Base-by-base conservation (phyloP, 2,329 filamentous ascomycete genomes). In the Pestalotiopsis fici region DNA sequence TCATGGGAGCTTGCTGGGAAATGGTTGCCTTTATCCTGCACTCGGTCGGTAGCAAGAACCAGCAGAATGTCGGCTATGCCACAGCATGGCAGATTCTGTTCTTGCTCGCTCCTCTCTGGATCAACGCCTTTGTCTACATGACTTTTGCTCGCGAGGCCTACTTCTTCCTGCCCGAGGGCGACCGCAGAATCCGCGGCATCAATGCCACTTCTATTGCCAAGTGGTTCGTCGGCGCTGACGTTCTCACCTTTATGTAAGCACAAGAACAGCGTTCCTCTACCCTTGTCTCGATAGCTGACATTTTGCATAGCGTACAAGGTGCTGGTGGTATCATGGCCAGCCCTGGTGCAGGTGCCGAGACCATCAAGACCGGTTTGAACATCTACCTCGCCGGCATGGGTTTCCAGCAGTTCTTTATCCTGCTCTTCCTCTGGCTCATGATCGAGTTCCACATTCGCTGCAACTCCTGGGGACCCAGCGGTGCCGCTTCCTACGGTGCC, bases 91-190 rank as follows among this genome's bases (percentile, higher is more conserved):
- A 74, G 28, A 67, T 83, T 1, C 71, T 83, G 2, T 80, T 83
- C 57, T 71, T 83, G 13, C 75, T 83, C 15, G 78, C 82, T 1
- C 82, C 82, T 9, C 72, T 83, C 31, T 80, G 78, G 81, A 79
- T 83, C 70, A 83, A 83, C 65, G 80, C 79, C 6, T 83, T 83
- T 60, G 78, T 76, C 3, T 83, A 83, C 74, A 83, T 83, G 81
- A 78, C 78, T 3, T 76, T 83, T 50, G 78, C 81, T 0, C 77
- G 80, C 37, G 75, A 81, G 69, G 73, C 82, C 4, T 78, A 79
- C 71, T 80, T 78, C 66, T 76, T 75, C 67, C 74, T 82, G 27
- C 81, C 81, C 1, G 76, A 67, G 21, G 27, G 43, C 27, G 59
- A 78, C 11, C 77, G 78, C 69, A 77, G 73, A 31, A 75, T 82